Evolutionary conservation across 164 flowering plant genomes (phyloP), one percentile per base, ranked within the genome.

Genomic region (Stephania japonica): DNA sequence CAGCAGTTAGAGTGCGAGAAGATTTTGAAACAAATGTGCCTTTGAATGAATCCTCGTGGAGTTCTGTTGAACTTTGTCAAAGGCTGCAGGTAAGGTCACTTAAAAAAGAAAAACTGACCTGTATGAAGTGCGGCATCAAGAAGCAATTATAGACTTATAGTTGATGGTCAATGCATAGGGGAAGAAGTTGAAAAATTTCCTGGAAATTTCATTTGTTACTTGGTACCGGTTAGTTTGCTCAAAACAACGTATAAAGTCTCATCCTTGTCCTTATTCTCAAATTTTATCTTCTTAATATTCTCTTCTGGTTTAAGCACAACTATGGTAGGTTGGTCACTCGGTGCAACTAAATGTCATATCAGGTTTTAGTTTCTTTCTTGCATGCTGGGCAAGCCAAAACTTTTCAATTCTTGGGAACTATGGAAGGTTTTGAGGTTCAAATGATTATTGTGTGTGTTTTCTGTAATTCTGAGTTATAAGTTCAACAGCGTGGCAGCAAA

Each of bases 1-100:
- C 97, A 14, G 73, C 99, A 1, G 85, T 84, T 32, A 86, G 98
- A 76, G 81, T 69, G 8, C 83, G 91, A 79, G 84, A 81, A n/a
- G 87, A 87, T 76, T 71, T 93, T 41, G 91, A 88, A 59, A 86
- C 93, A 0, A 76, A 75, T 0, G 70, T 83, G 18, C 90, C 91
- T 19, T 26, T 93, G 65, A 94, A 93, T 25, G 99, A 90, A 77
- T 84, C 94, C 3, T 85, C 87, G 21, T 95, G 99, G 99, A 88
- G 91, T 81, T 88, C 89, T 0, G 81, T 75, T n/a, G 90, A 93
- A 65, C 78, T 88, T 41, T 95, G 97, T 69, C 80, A 87, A 73
- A 78, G 70, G 65, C 81, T 86, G 1, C 73, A 91, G 89, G 93
- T 88, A 76, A 70, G 12, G 3, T 19, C 38, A 32, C 38, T 32